Base-by-base conservation (phyloP, 345 rosid species). In the Mercurialis annua region DNA sequence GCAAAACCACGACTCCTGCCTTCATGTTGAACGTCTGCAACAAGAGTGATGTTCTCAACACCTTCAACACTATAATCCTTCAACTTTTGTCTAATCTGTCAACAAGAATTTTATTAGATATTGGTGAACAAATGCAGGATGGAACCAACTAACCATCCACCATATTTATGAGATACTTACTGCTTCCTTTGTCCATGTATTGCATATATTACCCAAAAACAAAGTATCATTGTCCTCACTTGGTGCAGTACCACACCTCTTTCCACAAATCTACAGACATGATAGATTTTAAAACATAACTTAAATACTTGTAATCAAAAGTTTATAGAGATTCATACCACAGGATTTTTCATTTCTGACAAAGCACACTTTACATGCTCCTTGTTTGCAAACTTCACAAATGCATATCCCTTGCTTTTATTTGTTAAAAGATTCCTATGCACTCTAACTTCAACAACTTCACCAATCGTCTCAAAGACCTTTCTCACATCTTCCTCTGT, bases 1-100 rank as follows among this genome's bases (percentile, higher is more conserved):
- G 90, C 85, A 80, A 86, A 86, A 66, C 90, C 90, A 66, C 86
- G 88, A 65, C 90, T 86, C 73, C 81, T 69, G 55, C 86, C 90
- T 71, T 86, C 86, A 67, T 76, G 85, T 65, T 82, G 88, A 64
- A 71, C 79, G 69, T 86, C 86, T 59, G 88, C 76, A 46, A 83
- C 87, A 33, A 82, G 82, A 66, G 83, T 83, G 49, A 83, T 77
- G 73, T 62, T 81, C 71, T 82, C 86, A 74, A 86, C 69, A 53
- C 83, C 79, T 76, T 78, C 84, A 68, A 83, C 64, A 17, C 86
- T 81, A 59, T 76, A 86, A 54, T 78, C 84, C 68, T 82, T 86
- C 77, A 86, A 62, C 75, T 80, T 86, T 69, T 80, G 86, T 65
- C 71, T 81, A 60, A 86, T 82, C 90, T 86, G 83, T 57, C 59